Conservation (phyloP, 805 yeast species). For the Kazachstania psychrophila region DNA sequence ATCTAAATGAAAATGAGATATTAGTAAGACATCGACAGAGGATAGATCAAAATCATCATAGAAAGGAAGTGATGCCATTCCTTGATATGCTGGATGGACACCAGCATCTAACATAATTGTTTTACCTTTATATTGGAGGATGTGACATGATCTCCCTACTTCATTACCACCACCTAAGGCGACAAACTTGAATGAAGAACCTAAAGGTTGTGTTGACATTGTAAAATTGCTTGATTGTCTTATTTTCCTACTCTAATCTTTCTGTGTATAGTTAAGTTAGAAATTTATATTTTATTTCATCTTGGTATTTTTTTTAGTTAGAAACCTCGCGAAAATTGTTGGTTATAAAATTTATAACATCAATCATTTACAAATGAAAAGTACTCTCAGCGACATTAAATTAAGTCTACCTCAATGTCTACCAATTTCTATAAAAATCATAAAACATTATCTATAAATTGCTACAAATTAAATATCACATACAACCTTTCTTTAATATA, state of each 20-base stretch:
- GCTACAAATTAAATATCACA: too few relatives aligned
- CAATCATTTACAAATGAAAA: too few relatives aligned
- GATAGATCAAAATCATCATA: slow-evolving; percentile 91
- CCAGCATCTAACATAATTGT: slow-evolving; percentile 97
- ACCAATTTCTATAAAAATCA: too few relatives aligned
- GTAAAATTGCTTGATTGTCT: not conserved
- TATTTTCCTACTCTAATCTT: not conserved
- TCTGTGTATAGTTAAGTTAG: not conserved
- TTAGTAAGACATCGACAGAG: slow-evolving; percentile 73
- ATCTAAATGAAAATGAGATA: slow-evolving; percentile 94
- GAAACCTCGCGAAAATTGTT: too few relatives aligned
- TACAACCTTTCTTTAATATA: too few relatives aligned
- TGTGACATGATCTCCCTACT: slow-evolving; percentile 94
- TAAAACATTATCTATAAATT: too few relatives aligned
- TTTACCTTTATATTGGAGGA: slow-evolving; percentile 84
- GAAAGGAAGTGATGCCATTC: slow-evolving; percentile 85
- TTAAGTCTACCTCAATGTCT: too few relatives aligned
- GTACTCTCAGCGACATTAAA: too few relatives aligned
- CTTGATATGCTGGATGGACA: slow-evolving; percentile 90
- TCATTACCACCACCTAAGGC: slow-evolving; percentile 98
- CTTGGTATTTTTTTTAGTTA: not conserved
- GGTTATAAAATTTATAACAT: too few relatives aligned
- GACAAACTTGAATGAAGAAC: slow-evolving; percentile 51
- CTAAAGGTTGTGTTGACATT: slow-evolving; percentile 13
- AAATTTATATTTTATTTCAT: too few relatives aligned